These are phyloP conservation scores for Aspergillus brasiliensis DNA, from an alignment of 2,329 filamentous ascomycete genomes.

Conservation along the genomic window DNA sequence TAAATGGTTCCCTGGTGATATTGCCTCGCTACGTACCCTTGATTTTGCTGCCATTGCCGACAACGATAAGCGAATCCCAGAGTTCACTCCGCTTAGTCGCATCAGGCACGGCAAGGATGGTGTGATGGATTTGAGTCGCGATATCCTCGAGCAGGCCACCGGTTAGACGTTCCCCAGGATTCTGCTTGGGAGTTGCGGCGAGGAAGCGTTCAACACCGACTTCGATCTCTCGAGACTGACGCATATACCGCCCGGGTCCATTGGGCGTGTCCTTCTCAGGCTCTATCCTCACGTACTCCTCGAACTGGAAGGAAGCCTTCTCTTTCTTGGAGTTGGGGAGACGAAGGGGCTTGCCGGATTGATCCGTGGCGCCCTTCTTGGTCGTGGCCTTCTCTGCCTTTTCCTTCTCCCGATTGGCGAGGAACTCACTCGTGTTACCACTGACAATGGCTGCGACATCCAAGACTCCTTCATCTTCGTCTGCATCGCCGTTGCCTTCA, in stretches of 20 bases:
- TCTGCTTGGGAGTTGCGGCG: conserved; percentile 49
- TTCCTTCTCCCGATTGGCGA: conserved; percentile 65
- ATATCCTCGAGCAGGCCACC: conserved; percentile 79
- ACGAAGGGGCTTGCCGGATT: conserved; percentile 51
- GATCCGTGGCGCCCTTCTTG: conserved; percentile 54
- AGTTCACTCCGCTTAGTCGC: conserved; percentile 80
- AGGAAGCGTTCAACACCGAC: conserved; percentile 65
- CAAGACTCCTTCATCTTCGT: conserved; percentile 64
- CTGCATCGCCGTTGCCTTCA: conserved; percentile 51
- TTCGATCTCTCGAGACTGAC: conserved; percentile 59
- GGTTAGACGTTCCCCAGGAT: conserved; percentile 35
- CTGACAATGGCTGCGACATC: conserved; percentile 68
- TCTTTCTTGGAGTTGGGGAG: conserved; percentile 62
- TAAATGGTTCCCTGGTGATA: background rate
- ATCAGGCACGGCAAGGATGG: conserved; percentile 80
- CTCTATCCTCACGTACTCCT: conserved; percentile 59
- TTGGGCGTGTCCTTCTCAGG: conserved; percentile 53
- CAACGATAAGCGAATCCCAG: conserved; percentile 90
- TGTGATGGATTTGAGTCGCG: conserved; percentile 78
- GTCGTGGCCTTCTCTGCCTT: conserved; percentile 59
- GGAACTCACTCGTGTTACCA: conserved; percentile 63
- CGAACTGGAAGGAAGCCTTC: conserved; percentile 62
- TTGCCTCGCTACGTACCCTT: conserved; percentile 48
- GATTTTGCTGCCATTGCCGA: conserved; percentile 78
- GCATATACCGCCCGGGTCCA: conserved; percentile 55